Conservation (phyloP, 164 flowering plant genomes). For the Litsea cubeba region DNA sequence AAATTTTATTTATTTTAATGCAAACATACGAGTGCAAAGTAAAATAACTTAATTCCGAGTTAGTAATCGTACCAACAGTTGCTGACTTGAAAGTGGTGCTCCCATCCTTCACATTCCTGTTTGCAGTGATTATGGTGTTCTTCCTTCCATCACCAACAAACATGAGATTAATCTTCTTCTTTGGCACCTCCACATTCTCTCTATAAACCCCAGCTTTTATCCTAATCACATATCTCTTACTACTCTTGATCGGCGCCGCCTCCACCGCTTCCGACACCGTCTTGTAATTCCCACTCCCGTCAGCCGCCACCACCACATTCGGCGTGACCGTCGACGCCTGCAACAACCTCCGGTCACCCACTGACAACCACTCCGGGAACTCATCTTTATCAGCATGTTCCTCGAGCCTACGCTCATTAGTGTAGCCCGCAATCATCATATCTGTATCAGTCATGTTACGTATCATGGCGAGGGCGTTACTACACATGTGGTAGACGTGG, state of each 20-base stretch:
- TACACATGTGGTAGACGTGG: constrained; percentile 54
- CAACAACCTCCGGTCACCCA: constrained; percentile 58
- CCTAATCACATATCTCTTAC: constrained; percentile 54
- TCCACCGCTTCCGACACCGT: constrained; percentile 83
- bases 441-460: constrained; percentile 71
- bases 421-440: constrained; percentile 25
- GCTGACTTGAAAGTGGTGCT: constrained; percentile 94
- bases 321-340: constrained; percentile 51
- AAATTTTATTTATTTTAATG: no score
- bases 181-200: constrained; percentile 79
- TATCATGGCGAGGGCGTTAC: constrained; percentile 80
- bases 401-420: constrained; percentile 11
- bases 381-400: constrained; percentile 19
- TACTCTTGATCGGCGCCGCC: constrained; percentile 68
- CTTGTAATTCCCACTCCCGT: constrained; percentile 69
- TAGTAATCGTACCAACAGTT: constrained; percentile 64
- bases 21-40: no score
- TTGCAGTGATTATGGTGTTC: constrained; percentile 76
- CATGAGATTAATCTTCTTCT: constrained; percentile 77
- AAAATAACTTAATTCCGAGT: no score
- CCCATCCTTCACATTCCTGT: constrained; percentile 69
- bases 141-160: constrained; percentile 77
- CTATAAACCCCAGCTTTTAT: constrained; percentile 83
- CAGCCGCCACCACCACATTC: constrained; percentile 77
- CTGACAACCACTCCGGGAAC: constrained; percentile 83